Percentiles rank a stretch among this genome's conserved stretches.
Conservation (phyloP, 1,139 yeast genomes). For the Lizanozyma gosingica region DNA sequence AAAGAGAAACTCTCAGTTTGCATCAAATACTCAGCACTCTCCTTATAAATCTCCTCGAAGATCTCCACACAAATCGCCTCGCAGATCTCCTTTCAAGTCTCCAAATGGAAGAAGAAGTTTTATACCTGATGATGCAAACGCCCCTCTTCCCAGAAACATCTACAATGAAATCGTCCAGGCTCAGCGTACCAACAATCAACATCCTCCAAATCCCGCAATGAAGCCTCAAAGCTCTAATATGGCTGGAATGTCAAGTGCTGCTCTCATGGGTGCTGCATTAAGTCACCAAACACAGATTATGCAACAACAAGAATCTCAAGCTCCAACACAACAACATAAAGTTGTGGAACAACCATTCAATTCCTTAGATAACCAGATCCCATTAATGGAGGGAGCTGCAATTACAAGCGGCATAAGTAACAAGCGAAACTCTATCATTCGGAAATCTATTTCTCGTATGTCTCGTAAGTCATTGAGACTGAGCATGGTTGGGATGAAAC, state of each 20-base stretch:
- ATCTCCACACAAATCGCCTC: slow-evolving; percentile 19
- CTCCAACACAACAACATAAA: slow-evolving; percentile 9
- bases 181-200: slow-evolving; percentile 15
- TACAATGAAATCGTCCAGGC: slow-evolving; percentile 39
- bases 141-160: slow-evolving; percentile 37
- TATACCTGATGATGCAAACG: slow-evolving; percentile 12
- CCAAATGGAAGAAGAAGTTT: slow-evolving; percentile 7
- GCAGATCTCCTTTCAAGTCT: slow-evolving; percentile 11
- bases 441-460: slow-evolving; percentile 20
- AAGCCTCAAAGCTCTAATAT: background rate
- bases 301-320: slow-evolving; percentile 7
- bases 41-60: slow-evolving; percentile 13
- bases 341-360: background rate
- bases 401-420: background rate
- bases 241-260: background rate
- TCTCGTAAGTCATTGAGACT: slow-evolving; percentile 31
- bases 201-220: background rate
- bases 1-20: slow-evolving; percentile 18
- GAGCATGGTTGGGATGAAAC: slow-evolving; percentile 43
- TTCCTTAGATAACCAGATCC: background rate
- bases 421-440: slow-evolving; percentile 26
- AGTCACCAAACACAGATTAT: background rate
- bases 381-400: background rate
- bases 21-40: slow-evolving; percentile 29
- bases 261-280: background rate